Base-by-base conservation (phyloP, 1,139 yeast species). In the Taphrina deformans region DNA sequence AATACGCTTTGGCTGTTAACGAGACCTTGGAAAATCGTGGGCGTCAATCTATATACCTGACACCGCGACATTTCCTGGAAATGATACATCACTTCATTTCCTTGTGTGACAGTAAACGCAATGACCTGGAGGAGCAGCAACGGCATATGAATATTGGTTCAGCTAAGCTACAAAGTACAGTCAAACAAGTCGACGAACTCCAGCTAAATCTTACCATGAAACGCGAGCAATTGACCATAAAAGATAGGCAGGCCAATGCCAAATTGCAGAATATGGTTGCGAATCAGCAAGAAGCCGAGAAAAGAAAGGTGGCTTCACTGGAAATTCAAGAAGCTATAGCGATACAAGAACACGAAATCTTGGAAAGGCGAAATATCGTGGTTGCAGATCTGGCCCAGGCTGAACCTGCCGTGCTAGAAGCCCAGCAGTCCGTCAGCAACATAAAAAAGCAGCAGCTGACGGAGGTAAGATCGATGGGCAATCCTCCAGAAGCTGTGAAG, bases 381-480 rank as follows among this genome's bases (percentile, higher is more conserved):
- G 73, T 85, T 75, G 74, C 75, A 9, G 95, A 89, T 66, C 80
- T 93, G 41, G 86, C 83, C 18, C 77, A 80, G 9, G 96, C 93
- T 0, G 96, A 90, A 71, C 97, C 97, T 0, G 88, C 95, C 1
- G 87, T 92, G 4, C 69, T 83, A 1, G 96, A 88, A 69, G 98
- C 98, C 0, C 89, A 87, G 72, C 78, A 83, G 68, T 96, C 96
- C 27, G 98, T 93, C 16, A 88, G 89, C 70, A 88, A 89, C 72
- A 93, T 93, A 69, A 91, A 91, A 75, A 93, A 92, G 74, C 96
- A 89, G 69, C 97, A 93, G 72, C 79, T 93, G 53, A 89, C 96
- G 0, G 99, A 93, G 75, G 79, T 93, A 45, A 79, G 97, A 72
- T 87, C 97, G 41, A 88, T 93, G 96, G 76, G 84, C 3, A 89